These are phyloP conservation scores for Dryadomyces sulphureus DNA, from an alignment of 2,329 filamentous ascomycete genomes.

Conservation along the genomic window DNA sequence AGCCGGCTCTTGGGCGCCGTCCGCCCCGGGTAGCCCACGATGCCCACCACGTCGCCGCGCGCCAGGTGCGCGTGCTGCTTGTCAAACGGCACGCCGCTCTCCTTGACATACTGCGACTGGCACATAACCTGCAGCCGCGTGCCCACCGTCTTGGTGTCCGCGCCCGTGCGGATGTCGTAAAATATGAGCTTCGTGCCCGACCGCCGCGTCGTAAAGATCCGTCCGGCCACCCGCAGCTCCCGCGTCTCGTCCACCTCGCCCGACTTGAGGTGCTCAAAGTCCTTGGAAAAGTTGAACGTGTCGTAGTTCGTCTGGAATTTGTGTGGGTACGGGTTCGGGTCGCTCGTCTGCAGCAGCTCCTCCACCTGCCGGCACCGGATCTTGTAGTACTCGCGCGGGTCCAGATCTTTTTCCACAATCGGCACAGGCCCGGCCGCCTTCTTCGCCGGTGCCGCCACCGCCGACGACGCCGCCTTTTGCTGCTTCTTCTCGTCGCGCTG, in stretches of 20 bases:
- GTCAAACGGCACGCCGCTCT: constrained; percentile 46
- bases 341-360: constrained; percentile 51
- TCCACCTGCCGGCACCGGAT: constrained; percentile 74
- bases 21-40: constrained; percentile 69
- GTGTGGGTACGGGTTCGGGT: constrained; percentile 83
- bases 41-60: constrained; percentile 83
- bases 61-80: constrained; percentile 81
- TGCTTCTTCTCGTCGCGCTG: constrained; percentile 80
- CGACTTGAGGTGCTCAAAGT: constrained; percentile 72
- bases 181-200: constrained; percentile 78
- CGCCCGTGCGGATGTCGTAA: constrained; percentile 62
- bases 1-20: constrained; percentile 86
- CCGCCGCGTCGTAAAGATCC: constrained; percentile 78
- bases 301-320: constrained; percentile 80
- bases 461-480: constrained; percentile 56
- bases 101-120: constrained; percentile 63
- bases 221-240: constrained; percentile 62
- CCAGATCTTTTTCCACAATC: constrained; percentile 44
- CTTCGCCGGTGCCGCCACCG: constrained; percentile 36
- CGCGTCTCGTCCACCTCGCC: constrained; percentile 69
- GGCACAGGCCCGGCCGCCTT: constrained; percentile 37
- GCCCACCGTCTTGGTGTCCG: constrained; percentile 43
- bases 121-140: constrained; percentile 83
- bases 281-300: constrained; percentile 61
- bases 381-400: constrained; percentile 71